Conservation (phyloP, 129 eudicot genomes). For the Logfia minima region DNA sequence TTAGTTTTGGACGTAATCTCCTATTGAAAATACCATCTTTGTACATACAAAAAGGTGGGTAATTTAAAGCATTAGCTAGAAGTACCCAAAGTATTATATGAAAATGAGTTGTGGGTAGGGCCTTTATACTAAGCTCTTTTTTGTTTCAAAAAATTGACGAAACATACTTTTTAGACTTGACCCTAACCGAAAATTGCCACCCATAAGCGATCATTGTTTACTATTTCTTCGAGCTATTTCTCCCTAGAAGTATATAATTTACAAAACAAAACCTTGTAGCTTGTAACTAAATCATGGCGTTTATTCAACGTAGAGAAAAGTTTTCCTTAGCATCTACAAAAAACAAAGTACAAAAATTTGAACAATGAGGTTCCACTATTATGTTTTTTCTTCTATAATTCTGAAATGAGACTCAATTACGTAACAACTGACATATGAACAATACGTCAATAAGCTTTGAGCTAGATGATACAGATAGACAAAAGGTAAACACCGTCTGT, state of each 20-base stretch:
- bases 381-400: conserved; percentile 21
- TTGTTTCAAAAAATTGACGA: not conserved
- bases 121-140: too few species aligned
- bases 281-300: not conserved
- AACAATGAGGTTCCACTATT: not conserved
- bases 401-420: conserved; percentile 6
- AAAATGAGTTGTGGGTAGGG: too few species aligned
- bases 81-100: not conserved
- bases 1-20: conserved; percentile 13
- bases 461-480: conserved; percentile 29
- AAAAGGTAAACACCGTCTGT: conserved; percentile 1
- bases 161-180: not conserved
- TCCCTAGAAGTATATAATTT: too few species aligned
- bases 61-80: not conserved
- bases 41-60: not conserved
- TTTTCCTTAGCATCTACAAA: conserved; percentile 12
- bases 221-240: too few species aligned
- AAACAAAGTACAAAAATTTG: conserved; percentile 3
- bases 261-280: not conserved
- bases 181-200: not conserved
- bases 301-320: not conserved
- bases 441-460: conserved; percentile 1
- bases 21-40: not conserved
- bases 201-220: not conserved
- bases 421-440: conserved; percentile 12